Base-by-base conservation (phyloP, 208 protist species). In the Leptomonas pyrrhocoris region DNA sequence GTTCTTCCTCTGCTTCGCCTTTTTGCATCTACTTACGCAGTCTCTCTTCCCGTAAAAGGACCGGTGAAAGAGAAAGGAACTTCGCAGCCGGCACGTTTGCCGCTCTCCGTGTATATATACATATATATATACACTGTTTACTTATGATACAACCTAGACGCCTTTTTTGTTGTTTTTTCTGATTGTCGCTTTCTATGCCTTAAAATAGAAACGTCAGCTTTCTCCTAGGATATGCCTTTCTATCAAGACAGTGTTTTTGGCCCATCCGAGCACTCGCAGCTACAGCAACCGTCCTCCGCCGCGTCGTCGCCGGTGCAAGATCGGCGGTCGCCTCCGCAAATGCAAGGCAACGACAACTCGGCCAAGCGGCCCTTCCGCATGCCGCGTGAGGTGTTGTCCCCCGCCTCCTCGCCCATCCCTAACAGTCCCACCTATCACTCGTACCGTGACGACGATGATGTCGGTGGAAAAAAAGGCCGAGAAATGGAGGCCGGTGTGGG, bases 381-480 rank as follows among this genome's bases (percentile, higher is more conserved):
- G 27, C 49, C 46, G 12, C 70, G 57, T 27, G 34, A 67, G n/a
- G 27, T 77, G 4, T n/a, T 56, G 31, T 59, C 72, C 21, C 72
- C 65, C 2, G 66, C 46, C 46, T 40, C 57, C n/a, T 77, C 72
- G 9, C 72, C 55, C 34, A 66, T 68, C 27, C 64, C 72, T 2
- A 31, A 31, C 0, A 72, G 25, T 25, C 56, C 72, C 15, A 40
- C 48, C 27, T 50, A 68, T 42, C 36, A 72, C 38, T 72, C 72
- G 28, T 61, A 67, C 34, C 64, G 28, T 18, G 63, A 71, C 4
- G 63, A 70, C 28, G n/a, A 70, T 12, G 34, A 9, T 40, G 28
- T 49, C 40, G 53, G 49, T 16, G 53, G 23, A 13, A 40, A 28
- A 18, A 51, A 70, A 7, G 15, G 27, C 48, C 11, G 2, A 28